phyloP scores from a whole-genome alignment of 169 alveolate species.

The Eimeria brunetti region DNA sequence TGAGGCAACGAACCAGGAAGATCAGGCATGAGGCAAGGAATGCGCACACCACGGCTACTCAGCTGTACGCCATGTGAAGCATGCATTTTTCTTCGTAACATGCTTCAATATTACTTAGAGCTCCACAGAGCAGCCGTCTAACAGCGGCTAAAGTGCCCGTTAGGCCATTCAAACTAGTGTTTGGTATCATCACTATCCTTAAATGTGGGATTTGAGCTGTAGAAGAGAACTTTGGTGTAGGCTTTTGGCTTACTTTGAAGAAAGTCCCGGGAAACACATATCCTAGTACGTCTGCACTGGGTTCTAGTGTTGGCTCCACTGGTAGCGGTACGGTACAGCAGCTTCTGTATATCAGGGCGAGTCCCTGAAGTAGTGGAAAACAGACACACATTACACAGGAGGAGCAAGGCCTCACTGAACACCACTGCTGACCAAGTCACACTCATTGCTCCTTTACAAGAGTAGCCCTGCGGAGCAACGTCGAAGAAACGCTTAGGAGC shows the following conservation, averaged over 20 bases:
- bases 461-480: neutral
- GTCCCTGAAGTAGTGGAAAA: constrained; percentile 4
- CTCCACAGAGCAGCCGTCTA: neutral
- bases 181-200: neutral
- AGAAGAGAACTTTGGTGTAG: neutral
- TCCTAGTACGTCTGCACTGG: constrained; percentile 39
- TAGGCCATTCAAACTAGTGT: no score
- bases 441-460: neutral
- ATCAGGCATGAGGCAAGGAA: neutral
- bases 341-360: constrained; percentile 36
- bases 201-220: neutral
- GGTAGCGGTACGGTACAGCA: constrained; percentile 39
- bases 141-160: neutral
- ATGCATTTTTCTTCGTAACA: neutral
- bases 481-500: neutral
- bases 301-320: constrained; percentile 61
- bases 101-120: neutral
- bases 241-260: neutral
- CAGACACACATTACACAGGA: neutral
- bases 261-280: constrained; percentile 57
- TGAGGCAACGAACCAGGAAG: neutral
- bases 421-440: neutral
- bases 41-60: neutral
- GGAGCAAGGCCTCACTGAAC: neutral
- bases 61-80: neutral